A percentile compares a stretch with the other conserved stretches of the same genome.
These are phyloP conservation scores for Cutaneotrichosporon cavernicola DNA, from an alignment of 1,284 basidiomycete genomes.

Conservation along the genomic window DNA sequence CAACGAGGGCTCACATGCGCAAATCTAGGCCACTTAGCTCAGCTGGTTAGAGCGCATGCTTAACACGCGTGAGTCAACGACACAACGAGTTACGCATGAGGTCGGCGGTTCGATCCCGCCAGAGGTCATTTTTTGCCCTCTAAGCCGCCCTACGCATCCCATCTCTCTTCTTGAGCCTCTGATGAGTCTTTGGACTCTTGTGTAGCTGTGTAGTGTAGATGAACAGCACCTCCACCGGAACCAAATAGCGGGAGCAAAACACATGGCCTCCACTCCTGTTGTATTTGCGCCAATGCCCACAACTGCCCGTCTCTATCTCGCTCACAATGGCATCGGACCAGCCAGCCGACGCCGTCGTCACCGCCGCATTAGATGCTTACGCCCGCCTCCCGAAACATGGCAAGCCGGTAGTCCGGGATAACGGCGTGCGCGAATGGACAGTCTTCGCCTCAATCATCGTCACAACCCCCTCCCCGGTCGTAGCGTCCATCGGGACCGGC, in stretches of 20 bases:
- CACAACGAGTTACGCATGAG: background rate
- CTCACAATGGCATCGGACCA: background rate
- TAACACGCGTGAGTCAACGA: background rate
- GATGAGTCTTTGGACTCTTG: too few species aligned
- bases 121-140: background rate
- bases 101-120: background rate
- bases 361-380: conserved; percentile 27
- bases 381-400: conserved; percentile 42
- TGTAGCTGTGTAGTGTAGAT: background rate
- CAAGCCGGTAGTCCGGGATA: conserved; percentile 47
- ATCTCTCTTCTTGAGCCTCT: too few species aligned
- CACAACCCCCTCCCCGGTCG: background rate
- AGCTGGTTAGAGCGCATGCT: background rate
- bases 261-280: background rate
- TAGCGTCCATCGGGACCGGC: conserved; percentile 73
- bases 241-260: background rate
- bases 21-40: too few species aligned
- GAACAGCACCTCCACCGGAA: background rate
- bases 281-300: too few species aligned
- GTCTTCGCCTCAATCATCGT: conserved; percentile 50
- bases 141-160: background rate
- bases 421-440: conserved; percentile 53
- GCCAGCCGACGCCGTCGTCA: conserved; percentile 17
- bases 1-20: too few species aligned
- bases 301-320: background rate